Evolutionary conservation across 768 basidiomycete genomes (phyloP), one percentile per base, ranked within the genome.

Genomic region (Crassisporium funariophilum): DNA sequence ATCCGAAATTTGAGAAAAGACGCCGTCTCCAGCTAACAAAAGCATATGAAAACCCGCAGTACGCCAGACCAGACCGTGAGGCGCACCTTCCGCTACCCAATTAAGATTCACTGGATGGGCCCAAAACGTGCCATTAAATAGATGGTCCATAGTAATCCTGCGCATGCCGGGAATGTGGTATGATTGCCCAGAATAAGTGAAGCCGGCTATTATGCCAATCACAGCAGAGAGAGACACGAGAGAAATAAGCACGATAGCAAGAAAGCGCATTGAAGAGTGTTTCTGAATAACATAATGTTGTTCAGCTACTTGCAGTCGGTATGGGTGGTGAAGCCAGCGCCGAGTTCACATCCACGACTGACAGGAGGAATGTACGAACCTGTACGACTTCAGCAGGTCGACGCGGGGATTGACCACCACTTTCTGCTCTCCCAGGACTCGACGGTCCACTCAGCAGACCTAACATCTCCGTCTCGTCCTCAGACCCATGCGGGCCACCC

Each of bases 81-180:
- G 57, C 80, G 31, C 52, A 92, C 95, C 95, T 80, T 97, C 94
- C 7, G 87, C 82, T 21, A 98, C 86, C 97, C 97, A 99, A 35
- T 83, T 74, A 24, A 99, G 63, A 16, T 57, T 56, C 38, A 74
- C 72, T 2, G 61, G 56, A 3, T 75, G 60, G 2, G 74, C 66
- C 12, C 24, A 50, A 60, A 98, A 98, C 2, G 95, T 98, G 3
- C 91, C 92, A 61, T 97, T 95, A 71, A 92, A 93, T 41, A 97
- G 66, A 62, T 94, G 87, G 60, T 98, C 91, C 77, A 98, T 82
- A 4, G 86, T 86, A 22, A 98, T 74, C 54, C 81, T 88, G 48
- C 73, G 73, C 25, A 64, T 74, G 2, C 90, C 88, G 20, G 74
- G 73, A 4, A 72, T 57, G 57, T 67, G 71, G 63, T 77, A 77